Conservation (phyloP, 2,329 filamentous ascomycete species). For the Dactylellina cionopaga region DNA sequence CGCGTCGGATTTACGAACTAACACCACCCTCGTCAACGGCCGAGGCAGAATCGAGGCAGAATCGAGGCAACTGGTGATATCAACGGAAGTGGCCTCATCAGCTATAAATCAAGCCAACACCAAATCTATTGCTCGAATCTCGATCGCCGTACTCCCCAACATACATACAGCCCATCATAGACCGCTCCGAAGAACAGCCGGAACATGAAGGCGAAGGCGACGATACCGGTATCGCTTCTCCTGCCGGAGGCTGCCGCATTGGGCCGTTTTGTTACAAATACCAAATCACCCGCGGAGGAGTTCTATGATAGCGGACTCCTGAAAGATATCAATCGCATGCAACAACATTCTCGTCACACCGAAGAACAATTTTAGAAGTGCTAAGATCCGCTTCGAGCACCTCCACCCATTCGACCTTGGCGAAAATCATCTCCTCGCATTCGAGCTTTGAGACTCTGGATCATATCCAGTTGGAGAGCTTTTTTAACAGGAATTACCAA, state of each 20-base stretch:
- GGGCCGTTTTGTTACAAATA: constrained; percentile 2
- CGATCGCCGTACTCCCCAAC: too few relatives aligned
- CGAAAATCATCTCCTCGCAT: not conserved
- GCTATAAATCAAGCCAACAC: too few relatives aligned
- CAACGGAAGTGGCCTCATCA: too few relatives aligned
- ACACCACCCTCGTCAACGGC: too few relatives aligned
- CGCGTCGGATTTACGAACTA: too few relatives aligned
- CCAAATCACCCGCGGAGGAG: constrained; percentile 9
- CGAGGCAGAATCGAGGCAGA: too few relatives aligned
- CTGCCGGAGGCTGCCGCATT: not conserved
- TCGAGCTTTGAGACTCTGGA: not conserved
- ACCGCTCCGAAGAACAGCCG: too few relatives aligned
- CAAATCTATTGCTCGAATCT: too few relatives aligned
- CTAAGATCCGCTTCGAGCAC: not conserved
- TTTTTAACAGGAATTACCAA: not conserved
- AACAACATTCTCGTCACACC: not conserved
- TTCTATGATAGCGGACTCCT: not conserved
- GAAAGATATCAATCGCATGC: not conserved
- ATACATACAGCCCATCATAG: too few relatives aligned
- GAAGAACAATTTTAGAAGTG: not conserved
- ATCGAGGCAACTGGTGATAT: too few relatives aligned
- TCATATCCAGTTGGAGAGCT: not conserved
- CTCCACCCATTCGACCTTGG: not conserved
- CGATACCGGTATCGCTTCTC: too few relatives aligned
- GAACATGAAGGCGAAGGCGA: too few relatives aligned